phyloP scores from a whole-genome alignment of 1,284 basidiomycete genomes.

The Heterobasidion parviporum region DNA sequence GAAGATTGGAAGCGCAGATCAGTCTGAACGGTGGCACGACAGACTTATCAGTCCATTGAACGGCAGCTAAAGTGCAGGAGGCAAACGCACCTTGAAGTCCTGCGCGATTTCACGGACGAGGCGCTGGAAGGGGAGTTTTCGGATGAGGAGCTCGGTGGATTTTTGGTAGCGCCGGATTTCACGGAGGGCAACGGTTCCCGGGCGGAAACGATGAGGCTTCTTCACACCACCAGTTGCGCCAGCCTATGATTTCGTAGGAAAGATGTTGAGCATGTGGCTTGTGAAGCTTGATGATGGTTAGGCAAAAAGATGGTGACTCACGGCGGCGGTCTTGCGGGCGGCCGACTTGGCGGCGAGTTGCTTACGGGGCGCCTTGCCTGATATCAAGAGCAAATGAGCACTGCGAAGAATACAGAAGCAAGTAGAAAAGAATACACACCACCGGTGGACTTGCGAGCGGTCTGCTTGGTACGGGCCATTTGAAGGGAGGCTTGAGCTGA shows the following conservation, averaged over 20 bases:
- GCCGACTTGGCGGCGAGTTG: slow-evolving; percentile 10
- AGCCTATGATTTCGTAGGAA: not conserved
- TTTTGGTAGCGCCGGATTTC: slow-evolving; percentile 6
- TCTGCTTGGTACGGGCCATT: slow-evolving; percentile 14
- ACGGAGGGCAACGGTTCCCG: slow-evolving; percentile 4
- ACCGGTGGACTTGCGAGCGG: slow-evolving; percentile 16
- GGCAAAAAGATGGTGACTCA: not conserved
- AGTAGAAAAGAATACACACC: slow-evolving; percentile 3
- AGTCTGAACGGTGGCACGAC: slow-evolving; percentile 28
- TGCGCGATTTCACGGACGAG: slow-evolving; percentile 3
- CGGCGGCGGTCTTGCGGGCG: slow-evolving; percentile 6
- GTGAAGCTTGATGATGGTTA: not conserved
- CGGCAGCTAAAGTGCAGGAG: not conserved
- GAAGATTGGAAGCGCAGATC: slow-evolving; percentile 62
- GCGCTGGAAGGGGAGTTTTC: slow-evolving; percentile 4
- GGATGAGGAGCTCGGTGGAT: slow-evolving; percentile 5
- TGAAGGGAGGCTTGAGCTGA: not conserved
- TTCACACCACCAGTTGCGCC: not conserved
- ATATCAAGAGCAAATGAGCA: not conserved
- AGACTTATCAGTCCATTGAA: not conserved
- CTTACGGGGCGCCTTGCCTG: slow-evolving; percentile 10
- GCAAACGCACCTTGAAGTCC: slow-evolving; percentile 1
- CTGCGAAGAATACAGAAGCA: not conserved
- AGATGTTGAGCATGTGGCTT: not conserved
- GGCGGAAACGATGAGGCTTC: slow-evolving; percentile 5